Evolutionary conservation across 805 yeast species (phyloP).

Genomic region (Lipomyces chichibuensis): DNA sequence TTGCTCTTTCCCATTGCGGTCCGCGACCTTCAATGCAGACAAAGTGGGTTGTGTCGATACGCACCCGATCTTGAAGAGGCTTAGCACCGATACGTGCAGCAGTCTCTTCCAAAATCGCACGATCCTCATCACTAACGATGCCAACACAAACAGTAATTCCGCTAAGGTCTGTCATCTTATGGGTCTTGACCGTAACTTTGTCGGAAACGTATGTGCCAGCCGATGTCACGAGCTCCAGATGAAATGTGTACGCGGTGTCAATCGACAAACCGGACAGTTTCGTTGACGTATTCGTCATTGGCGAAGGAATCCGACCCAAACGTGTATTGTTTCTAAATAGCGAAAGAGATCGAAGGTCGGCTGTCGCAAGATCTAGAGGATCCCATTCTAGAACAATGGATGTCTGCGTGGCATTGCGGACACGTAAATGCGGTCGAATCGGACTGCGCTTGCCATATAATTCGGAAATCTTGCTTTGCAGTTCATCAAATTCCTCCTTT

Average conservation of each 20-base stretch:
- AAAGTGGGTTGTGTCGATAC: conserved; percentile 92
- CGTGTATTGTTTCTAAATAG: conserved; percentile 70
- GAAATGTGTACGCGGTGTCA: conserved; percentile 79
- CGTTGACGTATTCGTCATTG: conserved; percentile 74
- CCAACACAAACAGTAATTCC: conserved; percentile 94
- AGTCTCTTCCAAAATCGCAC: conserved; percentile 62
- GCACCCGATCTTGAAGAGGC: conserved; percentile 71
- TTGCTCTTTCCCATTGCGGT: conserved; percentile 78
- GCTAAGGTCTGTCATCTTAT: conserved; percentile 91
- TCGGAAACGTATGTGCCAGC: conserved; percentile 85
- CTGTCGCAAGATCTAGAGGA: conserved; percentile 76
- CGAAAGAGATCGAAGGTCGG: conserved; percentile 73
- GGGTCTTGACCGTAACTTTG: conserved; percentile 71
- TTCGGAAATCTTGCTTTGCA: conserved; percentile 73
- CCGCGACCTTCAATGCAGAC: conserved; percentile 72
- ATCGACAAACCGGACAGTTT: conserved; percentile 90
- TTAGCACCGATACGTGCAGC: conserved; percentile 78
- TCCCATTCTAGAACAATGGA: conserved; percentile 96
- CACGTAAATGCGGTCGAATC: conserved; percentile 64
- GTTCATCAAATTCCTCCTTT: conserved; percentile 56
- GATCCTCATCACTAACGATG: conserved; percentile 55
- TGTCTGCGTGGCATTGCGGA: conserved; percentile 87
- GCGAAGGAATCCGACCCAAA: conserved; percentile 82
- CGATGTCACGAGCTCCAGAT: conserved; percentile 78
- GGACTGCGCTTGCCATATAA: conserved; percentile 78